These are phyloP conservation scores for Plasmopara muralis DNA, from an alignment of 352 stramenopile species.

Conservation along the genomic window DNA sequence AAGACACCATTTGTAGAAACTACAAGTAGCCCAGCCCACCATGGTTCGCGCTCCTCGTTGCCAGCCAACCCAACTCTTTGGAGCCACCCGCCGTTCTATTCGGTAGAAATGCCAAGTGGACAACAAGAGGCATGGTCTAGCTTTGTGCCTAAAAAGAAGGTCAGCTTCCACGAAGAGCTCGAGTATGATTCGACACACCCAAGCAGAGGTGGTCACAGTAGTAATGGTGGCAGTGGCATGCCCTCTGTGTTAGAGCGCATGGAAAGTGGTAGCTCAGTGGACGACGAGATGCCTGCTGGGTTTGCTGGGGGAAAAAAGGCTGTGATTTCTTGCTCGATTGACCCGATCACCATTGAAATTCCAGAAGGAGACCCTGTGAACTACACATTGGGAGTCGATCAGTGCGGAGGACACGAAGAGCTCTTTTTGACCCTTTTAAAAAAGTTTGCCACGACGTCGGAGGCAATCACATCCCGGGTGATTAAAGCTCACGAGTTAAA, in stretches of 20 bases:
- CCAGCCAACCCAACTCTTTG: conserved; percentile 52
- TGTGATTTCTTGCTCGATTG: conserved; percentile 36
- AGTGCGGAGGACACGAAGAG: conserved; percentile 76
- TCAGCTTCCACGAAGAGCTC: conserved; percentile 22
- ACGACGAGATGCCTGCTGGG: conserved; percentile 11
- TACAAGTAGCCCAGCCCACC: conserved; percentile 3
- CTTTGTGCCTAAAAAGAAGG: neutral
- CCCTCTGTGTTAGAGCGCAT: conserved; percentile 27
- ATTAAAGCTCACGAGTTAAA: conserved; percentile 41
- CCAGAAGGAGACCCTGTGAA: conserved; percentile 72
- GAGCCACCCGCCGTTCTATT: conserved; percentile 56
- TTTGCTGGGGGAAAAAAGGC: conserved; percentile 16
- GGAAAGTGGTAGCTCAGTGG: conserved; percentile 28
- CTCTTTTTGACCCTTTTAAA: conserved; percentile 79
- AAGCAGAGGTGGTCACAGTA: conserved; percentile 24
- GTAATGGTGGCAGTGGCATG: too few species aligned
- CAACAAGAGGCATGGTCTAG: neutral
- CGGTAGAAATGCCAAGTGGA: conserved; percentile 20
- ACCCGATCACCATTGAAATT: conserved; percentile 63
- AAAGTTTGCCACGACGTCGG: conserved; percentile 64
- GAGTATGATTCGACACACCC: conserved; percentile 12
- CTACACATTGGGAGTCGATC: conserved; percentile 71
- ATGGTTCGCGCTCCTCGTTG: conserved; percentile 34
- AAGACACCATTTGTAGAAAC: conserved; percentile 30
- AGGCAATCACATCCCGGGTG: conserved; percentile 72